phyloP scores from a whole-genome alignment of 2,329 filamentous ascomycete species.

The Aspergillus piperis region DNA sequence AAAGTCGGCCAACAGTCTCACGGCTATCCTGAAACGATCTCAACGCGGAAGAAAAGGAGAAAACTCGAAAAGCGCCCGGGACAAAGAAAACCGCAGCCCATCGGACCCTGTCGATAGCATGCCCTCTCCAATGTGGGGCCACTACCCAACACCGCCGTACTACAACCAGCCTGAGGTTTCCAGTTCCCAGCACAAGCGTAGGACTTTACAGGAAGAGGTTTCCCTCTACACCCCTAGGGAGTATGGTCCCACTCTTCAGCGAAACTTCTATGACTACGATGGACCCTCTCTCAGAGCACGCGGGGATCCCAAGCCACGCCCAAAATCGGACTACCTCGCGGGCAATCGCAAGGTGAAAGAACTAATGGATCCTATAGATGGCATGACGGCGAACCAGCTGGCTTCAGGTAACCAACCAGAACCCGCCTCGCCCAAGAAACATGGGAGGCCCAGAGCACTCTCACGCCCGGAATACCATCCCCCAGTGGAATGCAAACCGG shows the following conservation, averaged over 20 bases:
- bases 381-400: constrained; percentile 28
- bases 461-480: constrained; percentile 39
- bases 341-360: constrained; percentile 45
- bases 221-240: constrained; percentile 60
- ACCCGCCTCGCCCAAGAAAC: constrained; percentile 21
- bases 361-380: constrained; percentile 31
- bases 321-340: constrained; percentile 53
- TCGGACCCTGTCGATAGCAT: constrained; percentile 47
- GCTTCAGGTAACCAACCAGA: constrained; percentile 16
- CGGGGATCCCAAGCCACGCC: constrained; percentile 47
- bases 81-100: constrained; percentile 82
- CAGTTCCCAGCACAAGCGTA: constrained; percentile 48
- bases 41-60: constrained; percentile 66
- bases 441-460: constrained; percentile 27
- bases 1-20: constrained; percentile 83
- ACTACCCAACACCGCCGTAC: constrained; percentile 60
- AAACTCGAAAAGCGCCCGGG: constrained; percentile 55
- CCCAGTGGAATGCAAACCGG: constrained; percentile 29
- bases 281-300: constrained; percentile 48
- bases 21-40: constrained; percentile 72
- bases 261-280: constrained; percentile 59
- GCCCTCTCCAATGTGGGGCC: constrained; percentile 76
- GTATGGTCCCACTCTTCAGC: constrained; percentile 63
- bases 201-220: constrained; percentile 56
- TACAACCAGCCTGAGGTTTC: constrained; percentile 38